Base-by-base conservation (phyloP, 2,329 filamentous ascomycete species). In the Colletotrichum sp. region DNA sequence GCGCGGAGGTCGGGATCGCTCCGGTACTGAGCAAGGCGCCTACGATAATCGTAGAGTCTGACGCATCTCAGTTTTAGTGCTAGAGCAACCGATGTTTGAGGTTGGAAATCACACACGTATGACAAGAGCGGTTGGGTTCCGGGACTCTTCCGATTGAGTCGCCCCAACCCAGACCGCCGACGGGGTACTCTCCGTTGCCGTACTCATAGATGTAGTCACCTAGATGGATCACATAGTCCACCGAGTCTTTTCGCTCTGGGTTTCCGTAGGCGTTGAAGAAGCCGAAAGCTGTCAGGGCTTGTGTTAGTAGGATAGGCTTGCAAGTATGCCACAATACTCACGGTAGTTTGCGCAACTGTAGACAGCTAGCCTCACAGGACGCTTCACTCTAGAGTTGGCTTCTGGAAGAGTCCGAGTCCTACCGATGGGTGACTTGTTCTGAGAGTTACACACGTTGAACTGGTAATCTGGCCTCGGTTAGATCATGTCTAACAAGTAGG, bases 331-430 rank as follows among this genome's bases (percentile, higher is more conserved):
- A 28, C 8, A 25, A 16, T 6, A 82, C 88, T 65, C 81, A 90
- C 89, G 91, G 78, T 89, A 94, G 82, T 94, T 95, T 78, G 87
- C 89, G 86, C 94, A 95, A 3, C 92, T 94, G 81, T 93, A 95
- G 2, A 96, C 89, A 3, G 93, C 93, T 68, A 95, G 86, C 55
- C 87, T 90, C 68, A 95, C 85, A 1, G 74, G 70, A 25, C 89
- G 84, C 2, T 88, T 86, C 8, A 93, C 88, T 28, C 90, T 86
- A 70, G 93, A 90, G 18, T 90, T 85, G 15, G 87, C 85, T 4
- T 84, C 82, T 4, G 94, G 93, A 6, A 91, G 90, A 0, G 94
- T 95, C 85, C 95, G 95, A 27, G 93, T 95, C 12, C 92, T 87
- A 16, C 93, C 93, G 22, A 94, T 66, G 0, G 91, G 89, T 66